Conservation (phyloP, 73 alveolate genomes). For the Stentor coeruleus region DNA sequence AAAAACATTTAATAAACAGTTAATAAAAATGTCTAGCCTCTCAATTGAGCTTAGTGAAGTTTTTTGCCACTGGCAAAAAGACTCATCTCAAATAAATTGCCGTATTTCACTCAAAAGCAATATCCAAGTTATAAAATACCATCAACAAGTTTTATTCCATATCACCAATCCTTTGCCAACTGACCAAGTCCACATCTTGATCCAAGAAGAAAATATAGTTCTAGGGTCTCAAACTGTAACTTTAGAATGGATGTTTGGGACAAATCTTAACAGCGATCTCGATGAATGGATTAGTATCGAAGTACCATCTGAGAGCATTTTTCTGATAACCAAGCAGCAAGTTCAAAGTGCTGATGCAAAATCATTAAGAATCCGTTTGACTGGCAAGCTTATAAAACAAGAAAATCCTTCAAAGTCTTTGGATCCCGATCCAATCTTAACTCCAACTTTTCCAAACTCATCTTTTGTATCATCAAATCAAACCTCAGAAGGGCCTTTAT, state of each 20-base stretch:
- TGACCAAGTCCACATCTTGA: background rate
- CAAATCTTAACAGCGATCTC: background rate
- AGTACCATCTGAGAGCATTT: background rate
- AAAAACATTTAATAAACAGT: too few relatives aligned
- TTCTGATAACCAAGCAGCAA: background rate
- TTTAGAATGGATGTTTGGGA: background rate
- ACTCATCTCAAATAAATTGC: background rate
- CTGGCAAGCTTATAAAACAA: background rate
- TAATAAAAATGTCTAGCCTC: too few relatives aligned
- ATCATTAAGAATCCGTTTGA: background rate
- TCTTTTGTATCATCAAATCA: background rate
- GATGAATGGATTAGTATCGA: background rate
- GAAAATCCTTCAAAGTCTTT: background rate
- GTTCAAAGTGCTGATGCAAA: background rate
- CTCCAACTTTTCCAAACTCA: background rate
- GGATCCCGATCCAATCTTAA: background rate
- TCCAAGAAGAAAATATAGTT: background rate
- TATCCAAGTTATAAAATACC: background rate
- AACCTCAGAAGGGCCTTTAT: background rate
- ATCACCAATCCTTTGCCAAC: background rate
- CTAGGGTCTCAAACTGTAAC: background rate
- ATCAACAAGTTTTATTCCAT: background rate
- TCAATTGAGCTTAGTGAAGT: slow-evolving; percentile 4
- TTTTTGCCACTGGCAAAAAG: background rate
- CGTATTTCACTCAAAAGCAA: background rate